Conservation (phyloP, 768 basidiomycete species). For the Boletellus emodensis region DNA sequence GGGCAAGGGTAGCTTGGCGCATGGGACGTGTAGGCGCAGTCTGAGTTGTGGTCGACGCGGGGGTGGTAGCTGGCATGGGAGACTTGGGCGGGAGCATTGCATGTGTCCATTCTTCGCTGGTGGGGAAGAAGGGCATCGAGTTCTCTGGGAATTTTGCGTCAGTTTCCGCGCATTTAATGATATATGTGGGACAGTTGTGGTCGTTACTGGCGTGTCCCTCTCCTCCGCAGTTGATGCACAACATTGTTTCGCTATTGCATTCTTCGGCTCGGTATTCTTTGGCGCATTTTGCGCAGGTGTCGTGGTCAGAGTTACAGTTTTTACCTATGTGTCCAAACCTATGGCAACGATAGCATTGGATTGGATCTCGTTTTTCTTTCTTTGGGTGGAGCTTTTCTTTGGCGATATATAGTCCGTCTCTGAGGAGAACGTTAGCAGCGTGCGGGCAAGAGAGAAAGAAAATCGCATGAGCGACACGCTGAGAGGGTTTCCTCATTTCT, state of each 20-base stretch:
- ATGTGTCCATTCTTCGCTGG: constrained; percentile 13
- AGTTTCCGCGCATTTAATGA: background rate
- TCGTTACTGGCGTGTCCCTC: background rate
- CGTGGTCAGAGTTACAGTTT: background rate
- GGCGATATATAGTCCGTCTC: background rate
- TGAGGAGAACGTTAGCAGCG: background rate
- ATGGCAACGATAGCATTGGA: background rate
- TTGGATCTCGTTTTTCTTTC: constrained; percentile 1
- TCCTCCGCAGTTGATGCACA: background rate
- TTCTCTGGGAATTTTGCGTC: constrained; percentile 13
- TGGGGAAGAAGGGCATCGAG: constrained; percentile 15
- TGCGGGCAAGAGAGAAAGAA: background rate
- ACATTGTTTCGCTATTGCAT: background rate
- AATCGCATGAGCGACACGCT: background rate
- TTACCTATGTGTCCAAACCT: constrained; percentile 1
- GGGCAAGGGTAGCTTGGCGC: no score
- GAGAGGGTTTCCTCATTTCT: background rate
- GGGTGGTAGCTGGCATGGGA: background rate
- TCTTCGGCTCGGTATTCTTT: background rate
- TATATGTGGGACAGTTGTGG: background rate
- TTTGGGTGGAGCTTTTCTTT: background rate
- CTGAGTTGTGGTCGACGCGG: background rate
- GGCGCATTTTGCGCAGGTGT: background rate
- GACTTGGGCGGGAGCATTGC: background rate
- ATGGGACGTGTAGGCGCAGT: no score